Evolutionary conservation across 164 flowering plant species (phyloP).

Genomic region (Aristolochia contorta): DNA sequence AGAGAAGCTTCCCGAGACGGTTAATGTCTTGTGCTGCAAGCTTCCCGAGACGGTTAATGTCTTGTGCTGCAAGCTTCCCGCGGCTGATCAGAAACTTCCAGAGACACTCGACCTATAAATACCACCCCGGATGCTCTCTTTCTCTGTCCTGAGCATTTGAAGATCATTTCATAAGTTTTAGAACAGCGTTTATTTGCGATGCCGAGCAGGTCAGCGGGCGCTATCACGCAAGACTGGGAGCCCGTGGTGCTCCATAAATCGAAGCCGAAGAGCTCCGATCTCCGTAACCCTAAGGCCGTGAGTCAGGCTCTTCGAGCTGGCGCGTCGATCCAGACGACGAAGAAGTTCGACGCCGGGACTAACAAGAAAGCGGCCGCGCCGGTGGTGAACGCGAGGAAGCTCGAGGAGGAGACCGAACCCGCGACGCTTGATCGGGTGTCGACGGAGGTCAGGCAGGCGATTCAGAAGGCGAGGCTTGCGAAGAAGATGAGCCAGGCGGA

Average conservation of each 20-base stretch:
- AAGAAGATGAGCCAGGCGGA: constrained; percentile 83
- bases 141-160: too few species aligned
- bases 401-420: constrained; percentile 57
- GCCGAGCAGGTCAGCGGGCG: constrained; percentile 14
- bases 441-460: constrained; percentile 42
- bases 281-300: constrained; percentile 55
- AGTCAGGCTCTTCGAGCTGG: constrained; percentile 65
- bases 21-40: too few species aligned
- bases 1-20: too few species aligned
- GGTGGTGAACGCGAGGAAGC: constrained; percentile 49
- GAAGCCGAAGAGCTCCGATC: constrained; percentile 37
- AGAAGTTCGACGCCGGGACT: constrained; percentile 50
- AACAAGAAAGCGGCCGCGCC: constrained; percentile 47
- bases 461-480: constrained; percentile 65
- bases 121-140: too few species aligned
- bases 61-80: too few species aligned
- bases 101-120: too few species aligned
- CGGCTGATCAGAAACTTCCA: too few species aligned
- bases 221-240: constrained; percentile 61
- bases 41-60: too few species aligned
- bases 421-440: constrained; percentile 40
- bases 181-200: constrained; percentile 1
- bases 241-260: constrained; percentile 63
- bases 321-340: constrained; percentile 41
- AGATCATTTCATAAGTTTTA: too few species aligned